A percentile compares a stretch with the other conserved stretches of the same genome.
Conservation (phyloP, 768 basidiomycete genomes). For the Boletus sp. region DNA sequence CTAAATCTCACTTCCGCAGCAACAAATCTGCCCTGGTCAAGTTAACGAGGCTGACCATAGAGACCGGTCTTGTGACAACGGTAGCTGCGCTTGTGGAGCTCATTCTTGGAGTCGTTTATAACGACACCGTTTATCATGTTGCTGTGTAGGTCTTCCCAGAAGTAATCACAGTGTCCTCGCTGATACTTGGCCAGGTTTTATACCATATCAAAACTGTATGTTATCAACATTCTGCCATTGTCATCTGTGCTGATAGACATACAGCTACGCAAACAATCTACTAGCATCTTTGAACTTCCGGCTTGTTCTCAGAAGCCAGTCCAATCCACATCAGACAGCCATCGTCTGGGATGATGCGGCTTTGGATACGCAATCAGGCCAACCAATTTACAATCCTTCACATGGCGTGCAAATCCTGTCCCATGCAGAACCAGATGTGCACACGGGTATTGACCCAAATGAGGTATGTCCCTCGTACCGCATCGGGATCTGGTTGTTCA, state of each 20-base stretch:
- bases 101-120: not conserved
- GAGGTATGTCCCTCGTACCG: not conserved
- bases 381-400: too few species aligned
- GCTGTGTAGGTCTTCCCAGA: slow-evolving; percentile 15
- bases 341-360: not conserved
- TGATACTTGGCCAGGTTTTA: slow-evolving; percentile 4
- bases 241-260: not conserved
- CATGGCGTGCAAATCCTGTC: not conserved
- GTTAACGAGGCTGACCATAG: slow-evolving; percentile 21
- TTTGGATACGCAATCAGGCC: not conserved
- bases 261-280: slow-evolving; percentile 15
- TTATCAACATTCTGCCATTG: not conserved
- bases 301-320: not conserved
- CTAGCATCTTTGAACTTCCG: slow-evolving; percentile 11
- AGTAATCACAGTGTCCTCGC: not conserved
- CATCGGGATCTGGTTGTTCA: not conserved
- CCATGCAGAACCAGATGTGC: not conserved
- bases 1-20: not conserved
- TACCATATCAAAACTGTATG: slow-evolving; percentile 15
- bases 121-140: not conserved
- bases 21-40: slow-evolving; percentile 5
- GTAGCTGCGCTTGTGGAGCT: slow-evolving; percentile 17
- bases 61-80: slow-evolving; percentile 24
- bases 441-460: not conserved
- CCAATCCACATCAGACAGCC: not conserved